phyloP scores from a whole-genome alignment of 306 rosid species.

The Prunus dulcis region DNA sequence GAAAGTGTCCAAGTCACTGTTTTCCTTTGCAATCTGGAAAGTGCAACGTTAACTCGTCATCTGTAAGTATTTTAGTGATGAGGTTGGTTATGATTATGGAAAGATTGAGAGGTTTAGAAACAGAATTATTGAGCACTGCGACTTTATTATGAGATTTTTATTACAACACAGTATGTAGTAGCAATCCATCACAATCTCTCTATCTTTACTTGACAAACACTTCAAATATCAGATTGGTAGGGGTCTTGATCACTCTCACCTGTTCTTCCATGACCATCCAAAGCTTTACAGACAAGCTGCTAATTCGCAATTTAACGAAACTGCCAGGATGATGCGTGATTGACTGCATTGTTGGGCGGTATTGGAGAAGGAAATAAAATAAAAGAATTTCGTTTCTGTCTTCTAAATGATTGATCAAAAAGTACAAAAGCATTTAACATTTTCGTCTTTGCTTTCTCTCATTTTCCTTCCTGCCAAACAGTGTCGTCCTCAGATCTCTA shows the following conservation, averaged over 20 bases:
- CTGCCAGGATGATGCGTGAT: conserved; percentile 10
- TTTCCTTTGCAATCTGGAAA: neutral
- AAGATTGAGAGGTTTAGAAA: conserved; percentile 39
- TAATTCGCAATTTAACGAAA: neutral
- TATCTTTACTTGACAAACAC: conserved; percentile 50
- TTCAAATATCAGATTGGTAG: conserved; percentile 36
- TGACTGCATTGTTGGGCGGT: conserved; percentile 1
- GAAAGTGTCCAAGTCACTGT: neutral
- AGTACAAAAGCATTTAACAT: neutral
- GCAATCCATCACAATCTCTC: conserved; percentile 30
- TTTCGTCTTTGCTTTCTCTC: neutral
- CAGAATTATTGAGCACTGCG: conserved; percentile 21
- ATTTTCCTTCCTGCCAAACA: neutral
- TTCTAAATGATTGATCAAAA: neutral
- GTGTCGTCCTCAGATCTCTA: neutral
- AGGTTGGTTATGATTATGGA: conserved; percentile 70
- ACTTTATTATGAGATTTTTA: neutral
- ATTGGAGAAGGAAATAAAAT: neutral
- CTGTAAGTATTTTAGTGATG: conserved; percentile 13
- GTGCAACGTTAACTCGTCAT: conserved; percentile 8
- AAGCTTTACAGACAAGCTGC: conserved; percentile 33
- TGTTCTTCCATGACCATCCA: conserved; percentile 24
- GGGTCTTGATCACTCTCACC: conserved; percentile 45
- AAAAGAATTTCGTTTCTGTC: neutral
- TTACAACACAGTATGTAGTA: neutral